Evolutionary conservation across 208 protist species (phyloP).

Genomic region (Leishmania major): DNA sequence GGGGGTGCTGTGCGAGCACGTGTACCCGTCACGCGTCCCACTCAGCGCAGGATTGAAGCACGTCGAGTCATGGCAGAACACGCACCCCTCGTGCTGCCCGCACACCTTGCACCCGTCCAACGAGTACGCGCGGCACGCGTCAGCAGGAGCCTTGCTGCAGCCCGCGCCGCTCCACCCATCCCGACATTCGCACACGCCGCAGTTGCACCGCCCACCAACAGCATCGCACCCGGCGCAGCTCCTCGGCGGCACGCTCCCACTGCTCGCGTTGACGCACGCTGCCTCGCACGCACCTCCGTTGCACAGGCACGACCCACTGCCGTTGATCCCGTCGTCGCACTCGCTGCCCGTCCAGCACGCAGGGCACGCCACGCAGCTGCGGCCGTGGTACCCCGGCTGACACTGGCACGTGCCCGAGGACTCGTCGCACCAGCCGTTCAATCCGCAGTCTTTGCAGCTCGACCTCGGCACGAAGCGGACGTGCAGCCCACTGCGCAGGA

Average conservation of each 20-base stretch:
- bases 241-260: background rate
- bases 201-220: slow-evolving; percentile 30
- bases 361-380: slow-evolving; percentile 27
- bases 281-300: slow-evolving; percentile 9
- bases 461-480: slow-evolving; percentile 15
- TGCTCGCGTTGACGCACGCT: background rate
- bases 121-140: slow-evolving; percentile 42
- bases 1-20: slow-evolving; percentile 36
- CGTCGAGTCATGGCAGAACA: slow-evolving; percentile 48
- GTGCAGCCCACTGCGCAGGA: slow-evolving; percentile 23
- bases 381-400: slow-evolving; percentile 29
- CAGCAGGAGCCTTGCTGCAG: slow-evolving; percentile 25
- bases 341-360: slow-evolving; percentile 27
- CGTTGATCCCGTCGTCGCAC: slow-evolving; percentile 27
- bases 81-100: slow-evolving; percentile 28
- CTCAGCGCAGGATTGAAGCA: slow-evolving; percentile 40
- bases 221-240: slow-evolving; percentile 14
- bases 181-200: slow-evolving; percentile 27
- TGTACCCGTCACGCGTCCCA: slow-evolving; percentile 33
- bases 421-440: slow-evolving; percentile 39
- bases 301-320: slow-evolving; percentile 15
- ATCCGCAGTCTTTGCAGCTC: slow-evolving; percentile 15
- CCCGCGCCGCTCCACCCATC: slow-evolving; percentile 24
- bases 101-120: slow-evolving; percentile 45
- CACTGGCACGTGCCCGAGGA: slow-evolving; percentile 25